Percentiles rank a stretch among this genome's conserved stretches.
Conservation (phyloP, 225 moss, liverwort and hornwort genomes). For the Bryum argenteum region DNA sequence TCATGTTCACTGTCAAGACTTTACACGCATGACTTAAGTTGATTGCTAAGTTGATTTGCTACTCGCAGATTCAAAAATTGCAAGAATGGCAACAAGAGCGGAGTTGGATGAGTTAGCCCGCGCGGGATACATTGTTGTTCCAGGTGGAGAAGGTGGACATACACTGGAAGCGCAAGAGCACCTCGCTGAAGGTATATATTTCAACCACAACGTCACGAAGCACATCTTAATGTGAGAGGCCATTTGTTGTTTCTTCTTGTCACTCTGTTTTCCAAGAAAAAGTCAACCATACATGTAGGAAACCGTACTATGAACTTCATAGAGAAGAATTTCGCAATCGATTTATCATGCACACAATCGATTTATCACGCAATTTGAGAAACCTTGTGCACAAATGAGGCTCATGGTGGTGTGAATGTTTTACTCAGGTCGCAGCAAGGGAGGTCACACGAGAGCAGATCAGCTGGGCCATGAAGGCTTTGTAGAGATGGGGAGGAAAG, state of each 20-base stretch:
- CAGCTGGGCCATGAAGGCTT: constrained; percentile 41
- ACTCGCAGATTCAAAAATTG: neutral
- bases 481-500: constrained; percentile 48
- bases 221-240: neutral
- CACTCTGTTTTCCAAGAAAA: neutral
- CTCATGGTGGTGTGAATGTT: neutral
- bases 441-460: constrained; percentile 38
- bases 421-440: constrained; percentile 31
- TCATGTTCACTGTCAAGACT: neutral
- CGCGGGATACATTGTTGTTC: constrained; percentile 32
- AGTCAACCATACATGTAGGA: too few relatives aligned
- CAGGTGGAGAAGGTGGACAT: constrained; percentile 28
- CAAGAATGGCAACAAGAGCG: constrained; percentile 39
- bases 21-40: neutral
- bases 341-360: too few relatives aligned
- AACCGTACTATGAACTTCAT: too few relatives aligned
- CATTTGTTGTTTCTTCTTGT: neutral
- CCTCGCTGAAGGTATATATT: constrained; percentile 34
- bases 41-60: neutral
- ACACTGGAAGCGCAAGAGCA: constrained; percentile 45
- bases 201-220: neutral
- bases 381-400: neutral
- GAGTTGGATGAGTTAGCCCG: constrained; percentile 38
- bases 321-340: too few relatives aligned
- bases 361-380: too few relatives aligned